Percentiles rank a stretch among this genome's conserved stretches.
These are phyloP conservation scores for Globisporangium barbulae DNA, from an alignment of 352 stramenopile genomes.

Conservation along the genomic window DNA sequence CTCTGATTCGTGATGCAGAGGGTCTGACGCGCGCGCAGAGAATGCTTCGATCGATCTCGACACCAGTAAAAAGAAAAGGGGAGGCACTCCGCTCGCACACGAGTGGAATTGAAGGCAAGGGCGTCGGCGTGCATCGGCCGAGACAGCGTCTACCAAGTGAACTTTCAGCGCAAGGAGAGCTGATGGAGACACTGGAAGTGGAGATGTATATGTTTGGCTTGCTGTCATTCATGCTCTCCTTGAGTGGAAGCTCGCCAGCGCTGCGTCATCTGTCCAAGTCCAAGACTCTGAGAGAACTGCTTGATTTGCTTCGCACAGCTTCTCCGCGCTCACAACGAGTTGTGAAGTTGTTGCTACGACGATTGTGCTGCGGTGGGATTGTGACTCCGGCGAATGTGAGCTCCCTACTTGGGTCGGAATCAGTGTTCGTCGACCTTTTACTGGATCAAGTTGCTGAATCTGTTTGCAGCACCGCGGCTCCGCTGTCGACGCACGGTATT, in stretches of 20 bases:
- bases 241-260: slow-evolving; percentile 61
- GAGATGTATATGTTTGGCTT: slow-evolving; percentile 70
- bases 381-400: slow-evolving; percentile 67
- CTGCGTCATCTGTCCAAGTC: slow-evolving; percentile 57
- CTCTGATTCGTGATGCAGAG: slow-evolving; percentile 69
- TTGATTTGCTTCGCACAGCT: slow-evolving; percentile 72
- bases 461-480: slow-evolving; percentile 71
- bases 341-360: slow-evolving; percentile 73
- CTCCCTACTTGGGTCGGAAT: slow-evolving; percentile 73
- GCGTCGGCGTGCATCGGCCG: not conserved
- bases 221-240: slow-evolving; percentile 77
- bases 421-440: slow-evolving; percentile 77
- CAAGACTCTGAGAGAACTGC: slow-evolving; percentile 62
- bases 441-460: slow-evolving; percentile 87
- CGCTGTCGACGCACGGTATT: slow-evolving; percentile 52
- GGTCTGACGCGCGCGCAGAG: slow-evolving; percentile 73
- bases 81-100: slow-evolving; percentile 41
- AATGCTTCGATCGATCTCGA: slow-evolving; percentile 82
- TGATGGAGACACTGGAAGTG: slow-evolving; percentile 75
- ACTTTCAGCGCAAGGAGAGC: slow-evolving; percentile 30
- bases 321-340: slow-evolving; percentile 81
- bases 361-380: slow-evolving; percentile 65
- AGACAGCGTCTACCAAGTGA: slow-evolving; percentile 23
- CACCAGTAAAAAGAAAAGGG: slow-evolving; percentile 51
- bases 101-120: slow-evolving; percentile 32